A percentile compares a stretch with the other conserved stretches of the same genome.
phyloP scores from a whole-genome alignment of 768 basidiomycete genomes.

The Austroboletus festivus region DNA sequence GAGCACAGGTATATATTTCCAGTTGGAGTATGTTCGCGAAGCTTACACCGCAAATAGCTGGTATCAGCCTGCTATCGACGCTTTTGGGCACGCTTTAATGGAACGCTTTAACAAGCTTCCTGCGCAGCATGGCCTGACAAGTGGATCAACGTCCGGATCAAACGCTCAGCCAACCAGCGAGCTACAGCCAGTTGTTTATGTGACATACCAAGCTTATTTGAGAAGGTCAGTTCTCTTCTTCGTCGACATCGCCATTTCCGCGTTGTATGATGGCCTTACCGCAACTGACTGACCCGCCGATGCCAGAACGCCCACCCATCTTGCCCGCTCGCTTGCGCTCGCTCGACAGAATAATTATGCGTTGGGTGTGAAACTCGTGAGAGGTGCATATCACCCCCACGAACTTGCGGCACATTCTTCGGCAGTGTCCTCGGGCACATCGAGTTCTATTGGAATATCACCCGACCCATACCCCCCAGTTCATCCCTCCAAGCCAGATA shows the following conservation, averaged over 20 bases:
- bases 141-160: conserved; percentile 3
- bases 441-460: conserved; percentile 45
- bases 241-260: too few species aligned
- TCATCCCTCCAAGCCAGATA: conserved; percentile 63
- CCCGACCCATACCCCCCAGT: conserved; percentile 62
- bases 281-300: not conserved
- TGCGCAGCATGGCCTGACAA: conserved; percentile 2
- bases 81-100: conserved; percentile 70
- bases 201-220: conserved; percentile 88
- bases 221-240: conserved; percentile 52
- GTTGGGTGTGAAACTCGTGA: conserved; percentile 87
- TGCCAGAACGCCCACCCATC: conserved; percentile 62
- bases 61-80: conserved; percentile 81
- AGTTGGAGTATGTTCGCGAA: not conserved
- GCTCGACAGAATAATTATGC: conserved; percentile 66
- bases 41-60: conserved; percentile 36
- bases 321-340: conserved; percentile 60
- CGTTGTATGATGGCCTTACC: not conserved
- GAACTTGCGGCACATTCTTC: conserved; percentile 51
- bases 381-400: conserved; percentile 86
- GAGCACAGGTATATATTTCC: conserved; percentile 64
- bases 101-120: conserved; percentile 63
- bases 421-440: conserved; percentile 18
- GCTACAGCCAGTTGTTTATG: conserved; percentile 74
- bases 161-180: not conserved